Evolutionary conservation across 176 grass and related monocot species (phyloP), one percentile per base, ranked within the genome.

Genomic region (Oryza punctata): DNA sequence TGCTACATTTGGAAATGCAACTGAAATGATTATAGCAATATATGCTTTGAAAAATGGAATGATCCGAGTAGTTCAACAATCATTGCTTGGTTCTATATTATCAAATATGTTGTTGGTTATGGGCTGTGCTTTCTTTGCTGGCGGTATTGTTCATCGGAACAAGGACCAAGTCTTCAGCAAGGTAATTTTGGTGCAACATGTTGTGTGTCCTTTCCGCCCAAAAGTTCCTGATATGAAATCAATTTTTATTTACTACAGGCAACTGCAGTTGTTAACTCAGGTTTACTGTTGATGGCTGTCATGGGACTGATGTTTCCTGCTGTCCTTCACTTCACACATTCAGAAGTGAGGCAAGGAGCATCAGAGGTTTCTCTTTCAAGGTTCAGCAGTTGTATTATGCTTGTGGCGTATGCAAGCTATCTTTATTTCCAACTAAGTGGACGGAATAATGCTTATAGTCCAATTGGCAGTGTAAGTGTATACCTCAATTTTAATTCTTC

Each of bases 1-100:
- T 92, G 95, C 95, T 35, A 97, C 95, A 18, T 97, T 91, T n/a
- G 95, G 95, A 75, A 97, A 97, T 83, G 92, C 88, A 35, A 90
- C 95, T 49, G 92, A 97, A 82, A 90, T 97, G 83, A 93, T 97
- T 75, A 91, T 97, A 66, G 95, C 95, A 45, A 74, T 97, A 46
- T 91, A 92, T 68, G 92, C 95, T 63, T 68, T 97, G 70, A 91
- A 93, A 75, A 92, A 91, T 72, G 88, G 86, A 72, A 97, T 92
- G 92, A 88, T 94, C 18, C 57, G 90, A 69, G 84, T 97, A 61
- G 87, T 97, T 35, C 92, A 97, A 52, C 92, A 93, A 73, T 93
- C 95, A 30, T 75, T 97, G 28, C 76, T 97, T 19, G 92, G 95
- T 78, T 97, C 95, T 33, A 93, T 97, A 84, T 78, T 97, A 67